Base-by-base conservation (phyloP, 768 basidiomycete species). In the Lactifluus piperatus region DNA sequence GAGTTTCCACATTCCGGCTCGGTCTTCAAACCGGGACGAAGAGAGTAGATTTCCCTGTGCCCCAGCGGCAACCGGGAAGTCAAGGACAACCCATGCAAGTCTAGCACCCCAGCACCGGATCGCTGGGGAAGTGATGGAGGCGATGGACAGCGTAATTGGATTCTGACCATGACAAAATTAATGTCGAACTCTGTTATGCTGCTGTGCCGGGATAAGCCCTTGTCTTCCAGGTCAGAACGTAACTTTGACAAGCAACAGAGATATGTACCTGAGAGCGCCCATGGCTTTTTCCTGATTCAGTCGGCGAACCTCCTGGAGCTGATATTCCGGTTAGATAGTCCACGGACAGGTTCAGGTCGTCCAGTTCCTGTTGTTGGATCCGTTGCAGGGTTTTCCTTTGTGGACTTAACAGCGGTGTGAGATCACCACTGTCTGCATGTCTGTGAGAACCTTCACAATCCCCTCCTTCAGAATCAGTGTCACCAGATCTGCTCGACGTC, bases 91-190 rank as follows among this genome's bases (percentile, higher is more conserved):
- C 76, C 74, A 66, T 84, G 81, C 1, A 88, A 52, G 65, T 91
- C 88, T 34, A 88, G 27, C 16, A 88, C 71, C 5, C 90, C 60
- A 26, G 81, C 79, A 5, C 92, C 91, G 45, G 91, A 91, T 26
- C 88, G 81, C 18, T 75, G 76, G 7, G 68, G 39, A 26, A 64
- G 70, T 1, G 68, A 68, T 20, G 74, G 68, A 5, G 84, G 83
- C 30, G 89, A 76, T 5, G 85, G 83, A 67, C 81, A 84, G 48
- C 88, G 81, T 50, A 86, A 67, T 68, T 92, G 80, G 22, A 86
- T 46, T 20, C 92, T 82, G 46, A 93, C 67, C 71, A 85, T 74
- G 14, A 80, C 71, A 32, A 84, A 75, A 20, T 68, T 70, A 41
- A 87, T 64, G 1, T 67, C 66, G 3, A 80, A 44, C 49, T 66